A percentile compares a stretch with the other conserved stretches of the same genome.
Conservation (phyloP, 192 early-diverging fungal genomes). For the Gigaspora rosea region DNA sequence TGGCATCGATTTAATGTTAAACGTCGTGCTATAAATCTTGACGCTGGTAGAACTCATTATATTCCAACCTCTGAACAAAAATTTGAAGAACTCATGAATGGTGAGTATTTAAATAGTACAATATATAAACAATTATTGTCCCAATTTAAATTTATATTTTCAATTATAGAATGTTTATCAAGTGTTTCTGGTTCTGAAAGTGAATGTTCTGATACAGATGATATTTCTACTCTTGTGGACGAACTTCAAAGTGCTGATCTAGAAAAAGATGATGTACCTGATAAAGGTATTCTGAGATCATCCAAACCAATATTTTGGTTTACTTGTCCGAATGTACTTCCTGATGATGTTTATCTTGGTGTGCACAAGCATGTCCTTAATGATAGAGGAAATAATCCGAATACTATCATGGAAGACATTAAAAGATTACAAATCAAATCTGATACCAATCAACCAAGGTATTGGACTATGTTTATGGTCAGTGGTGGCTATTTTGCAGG, state of each 20-base stretch:
- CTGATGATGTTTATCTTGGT: constrained; percentile 32
- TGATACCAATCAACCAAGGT: constrained; percentile 33
- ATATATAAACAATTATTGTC: not conserved
- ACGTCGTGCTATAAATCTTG: constrained; percentile 37
- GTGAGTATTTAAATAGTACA: constrained; percentile 22
- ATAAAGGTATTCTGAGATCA: constrained; percentile 1
- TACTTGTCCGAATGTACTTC: constrained; percentile 35
- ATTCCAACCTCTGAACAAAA: constrained; percentile 46
- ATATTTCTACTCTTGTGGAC: not conserved
- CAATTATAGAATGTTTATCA: constrained; percentile 17
- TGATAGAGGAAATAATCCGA: not conserved
- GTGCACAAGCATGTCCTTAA: constrained; percentile 16
- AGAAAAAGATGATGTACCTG: constrained; percentile 29
- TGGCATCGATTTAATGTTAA: constrained; percentile 66
- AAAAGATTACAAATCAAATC: not conserved
- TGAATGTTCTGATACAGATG: constrained; percentile 1
- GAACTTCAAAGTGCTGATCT: constrained; percentile 21
- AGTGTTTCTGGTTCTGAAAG: constrained; percentile 38
- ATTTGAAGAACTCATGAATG: constrained; percentile 56
- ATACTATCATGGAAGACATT: not conserved
- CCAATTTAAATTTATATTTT: not conserved
- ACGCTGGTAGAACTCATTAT: constrained; percentile 21
- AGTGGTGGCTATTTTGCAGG: constrained; percentile 93
- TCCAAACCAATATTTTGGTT: constrained; percentile 17
- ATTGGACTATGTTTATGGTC: constrained; percentile 80